Conservation (phyloP, 257 asterid genomes). For the Solanum corneliomulleri region DNA sequence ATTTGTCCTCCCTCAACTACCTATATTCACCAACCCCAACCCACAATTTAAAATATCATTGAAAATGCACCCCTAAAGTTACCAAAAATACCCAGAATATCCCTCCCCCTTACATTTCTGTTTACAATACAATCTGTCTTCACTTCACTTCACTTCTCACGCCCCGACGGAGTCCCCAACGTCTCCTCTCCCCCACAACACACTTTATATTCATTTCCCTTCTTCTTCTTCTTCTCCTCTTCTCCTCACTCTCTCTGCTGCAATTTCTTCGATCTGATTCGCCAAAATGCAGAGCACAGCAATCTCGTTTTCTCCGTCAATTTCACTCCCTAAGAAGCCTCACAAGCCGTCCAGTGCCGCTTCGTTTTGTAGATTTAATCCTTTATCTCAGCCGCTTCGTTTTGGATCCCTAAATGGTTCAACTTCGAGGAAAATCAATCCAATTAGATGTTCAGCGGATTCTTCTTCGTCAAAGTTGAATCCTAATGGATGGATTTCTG, state of each 20-base stretch:
- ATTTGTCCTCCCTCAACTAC: neutral
- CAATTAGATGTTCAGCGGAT: constrained; percentile 28
- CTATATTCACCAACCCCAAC: neutral
- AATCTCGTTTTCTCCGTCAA: constrained; percentile 37
- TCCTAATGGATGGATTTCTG: constrained; percentile 43
- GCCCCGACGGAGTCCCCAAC: constrained; percentile 20
- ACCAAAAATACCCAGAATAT: neutral
- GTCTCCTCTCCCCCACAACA: neutral
- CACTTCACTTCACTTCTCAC: constrained; percentile 1
- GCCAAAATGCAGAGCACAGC: constrained; percentile 58
- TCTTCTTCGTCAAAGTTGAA: constrained; percentile 11
- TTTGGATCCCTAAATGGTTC: neutral
- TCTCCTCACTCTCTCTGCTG: neutral
- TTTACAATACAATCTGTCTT: neutral
- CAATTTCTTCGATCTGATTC: neutral
- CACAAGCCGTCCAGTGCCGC: constrained; percentile 1
- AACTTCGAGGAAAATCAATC: neutral
- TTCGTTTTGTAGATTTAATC: neutral
- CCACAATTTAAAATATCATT: neutral
- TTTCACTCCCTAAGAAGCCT: constrained; percentile 21
- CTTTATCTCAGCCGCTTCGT: constrained; percentile 8
- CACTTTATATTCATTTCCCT: neutral
- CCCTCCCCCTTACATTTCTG: neutral
- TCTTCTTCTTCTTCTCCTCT: neutral
- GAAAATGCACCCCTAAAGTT: neutral